These are phyloP conservation scores for Helicostylum pulchrum DNA, from an alignment of 192 early-diverging fungal species.

Conservation along the genomic window DNA sequence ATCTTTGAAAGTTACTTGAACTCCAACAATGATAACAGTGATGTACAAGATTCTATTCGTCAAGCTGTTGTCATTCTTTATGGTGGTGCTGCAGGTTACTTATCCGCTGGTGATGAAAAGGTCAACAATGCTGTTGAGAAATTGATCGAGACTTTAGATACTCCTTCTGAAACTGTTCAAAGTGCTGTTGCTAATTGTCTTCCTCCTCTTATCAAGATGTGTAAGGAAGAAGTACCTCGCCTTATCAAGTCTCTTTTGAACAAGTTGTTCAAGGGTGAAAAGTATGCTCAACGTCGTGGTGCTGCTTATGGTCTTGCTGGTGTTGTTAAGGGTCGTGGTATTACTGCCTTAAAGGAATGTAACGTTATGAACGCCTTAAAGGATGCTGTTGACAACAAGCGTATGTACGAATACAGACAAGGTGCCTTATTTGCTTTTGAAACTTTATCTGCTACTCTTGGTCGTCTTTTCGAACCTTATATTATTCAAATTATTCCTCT, in stretches of 20 bases:
- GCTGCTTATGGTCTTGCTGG: constrained; percentile 96
- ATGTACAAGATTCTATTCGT: constrained; percentile 83
- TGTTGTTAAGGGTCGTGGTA: constrained; percentile 87
- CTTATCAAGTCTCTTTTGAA: constrained; percentile 67
- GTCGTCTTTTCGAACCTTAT: constrained; percentile 95
- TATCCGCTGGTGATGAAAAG: constrained; percentile 68
- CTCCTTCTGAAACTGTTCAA: constrained; percentile 94
- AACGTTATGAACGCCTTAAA: constrained; percentile 78
- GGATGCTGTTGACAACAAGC: constrained; percentile 78
- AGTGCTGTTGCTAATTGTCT: constrained; percentile 91
- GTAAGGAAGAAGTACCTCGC: constrained; percentile 52
- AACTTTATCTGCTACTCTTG: constrained; percentile 78
- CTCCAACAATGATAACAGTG: constrained; percentile 60
- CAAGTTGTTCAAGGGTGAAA: constrained; percentile 64
- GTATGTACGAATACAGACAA: constrained; percentile 69
- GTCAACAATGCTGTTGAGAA: constrained; percentile 82
- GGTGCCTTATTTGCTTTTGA: constrained; percentile 95
- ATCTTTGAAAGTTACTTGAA: constrained; percentile 78
- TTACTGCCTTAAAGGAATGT: constrained; percentile 82
- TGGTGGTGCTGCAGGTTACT: constrained; percentile 86
- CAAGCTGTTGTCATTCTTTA: constrained; percentile 90
- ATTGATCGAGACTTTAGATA: constrained; percentile 84
- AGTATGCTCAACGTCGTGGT: constrained; percentile 87
- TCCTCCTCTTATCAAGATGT: constrained; percentile 82
- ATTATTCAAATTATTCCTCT: constrained; percentile 90